Percentiles rank a stretch among this genome's conserved stretches.
Evolutionary conservation across 2,329 filamentous ascomycete species (phyloP).

Genomic region (Ophiostoma sp.): DNA sequence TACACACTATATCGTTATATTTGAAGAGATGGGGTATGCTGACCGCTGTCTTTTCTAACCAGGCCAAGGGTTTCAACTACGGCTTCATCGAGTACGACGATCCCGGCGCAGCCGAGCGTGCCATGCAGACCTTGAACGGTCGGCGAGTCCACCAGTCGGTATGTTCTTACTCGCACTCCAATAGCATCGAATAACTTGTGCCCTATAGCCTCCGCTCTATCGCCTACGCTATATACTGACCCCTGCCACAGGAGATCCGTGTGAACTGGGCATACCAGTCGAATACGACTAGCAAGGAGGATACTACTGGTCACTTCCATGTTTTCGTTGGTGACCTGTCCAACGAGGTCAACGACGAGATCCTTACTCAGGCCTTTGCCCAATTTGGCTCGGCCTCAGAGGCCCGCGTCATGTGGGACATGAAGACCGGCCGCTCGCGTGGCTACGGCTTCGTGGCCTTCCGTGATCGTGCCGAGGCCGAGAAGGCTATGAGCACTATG

Average conservation of each 20-base stretch:
- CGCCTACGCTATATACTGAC: not conserved
- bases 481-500: conserved; percentile 96
- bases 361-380: conserved; percentile 88
- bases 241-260: conserved; percentile 72
- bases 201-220: not conserved
- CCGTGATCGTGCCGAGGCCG: conserved; percentile 85
- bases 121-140: conserved; percentile 95
- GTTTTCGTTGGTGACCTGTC: conserved; percentile 97
- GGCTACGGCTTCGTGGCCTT: conserved; percentile 98
- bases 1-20: not conserved
- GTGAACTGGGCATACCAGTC: conserved; percentile 99
- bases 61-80: conserved; percentile 97
- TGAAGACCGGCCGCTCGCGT: conserved; percentile 97
- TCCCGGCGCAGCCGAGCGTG: conserved; percentile 89
- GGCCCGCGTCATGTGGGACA: conserved; percentile 99
- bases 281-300: conserved; percentile 89
- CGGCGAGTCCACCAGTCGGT: conserved; percentile 92
- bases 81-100: conserved; percentile 99
- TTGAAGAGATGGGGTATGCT: not conserved
- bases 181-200: not conserved
- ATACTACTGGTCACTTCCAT: conserved; percentile 97
- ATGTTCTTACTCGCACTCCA: conserved; percentile 37
- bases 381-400: conserved; percentile 95
- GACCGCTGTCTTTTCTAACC: conserved; percentile 24
- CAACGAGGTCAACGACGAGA: conserved; percentile 97